Evolutionary conservation across 352 stramenopile species (phyloP), one percentile per base, ranked within the genome.

Genomic region (Globisporangium paroecandrum): DNA sequence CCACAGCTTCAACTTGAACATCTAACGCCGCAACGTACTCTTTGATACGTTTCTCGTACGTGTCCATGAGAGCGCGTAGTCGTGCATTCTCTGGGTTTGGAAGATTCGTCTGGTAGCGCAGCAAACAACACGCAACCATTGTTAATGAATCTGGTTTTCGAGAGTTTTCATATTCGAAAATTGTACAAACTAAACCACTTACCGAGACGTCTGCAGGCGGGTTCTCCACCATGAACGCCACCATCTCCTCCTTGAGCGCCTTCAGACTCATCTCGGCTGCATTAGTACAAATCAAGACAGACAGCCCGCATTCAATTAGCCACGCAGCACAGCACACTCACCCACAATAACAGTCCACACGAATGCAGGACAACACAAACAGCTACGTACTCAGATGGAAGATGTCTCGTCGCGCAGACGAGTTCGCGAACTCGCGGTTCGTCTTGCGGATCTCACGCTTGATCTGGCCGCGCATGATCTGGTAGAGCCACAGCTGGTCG

Each of bases 381-480:
- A 22, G 8, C 32, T 18, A 77, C 77, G 53, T 71, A 85, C 82
- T 92, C 34, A 92, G 66, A 51, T 85, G 74, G 62, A 92, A 77
- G 38, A 92, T 89, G 64, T 92, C 84, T 32, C 68, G 67, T 0
- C 82, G 77, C 6, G 81, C 82, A 6, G 75, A 72, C 15, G 81
- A 92, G 3, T 59, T 83, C 22, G 83, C 76, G 57, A 90, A 92
- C 61, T 92, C 82, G 51, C 82, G 85, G 55, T 81, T 85, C 27
- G 83, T 83, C 58, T 87, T 90, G 36, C 80, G 81, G 34, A 92
- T 70, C 64, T 90, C 82, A 34, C 79, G 79, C 72, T 86, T 83
- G 12, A 83, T 73, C 34, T 89, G 81, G 24, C 72, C 72, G 57
- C 79, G 79, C 59, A 90, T 74, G 51, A 86, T 82, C 49, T 82